phyloP scores from a whole-genome alignment of 306 rosid genomes.

The Cucumis cinereus region DNA sequence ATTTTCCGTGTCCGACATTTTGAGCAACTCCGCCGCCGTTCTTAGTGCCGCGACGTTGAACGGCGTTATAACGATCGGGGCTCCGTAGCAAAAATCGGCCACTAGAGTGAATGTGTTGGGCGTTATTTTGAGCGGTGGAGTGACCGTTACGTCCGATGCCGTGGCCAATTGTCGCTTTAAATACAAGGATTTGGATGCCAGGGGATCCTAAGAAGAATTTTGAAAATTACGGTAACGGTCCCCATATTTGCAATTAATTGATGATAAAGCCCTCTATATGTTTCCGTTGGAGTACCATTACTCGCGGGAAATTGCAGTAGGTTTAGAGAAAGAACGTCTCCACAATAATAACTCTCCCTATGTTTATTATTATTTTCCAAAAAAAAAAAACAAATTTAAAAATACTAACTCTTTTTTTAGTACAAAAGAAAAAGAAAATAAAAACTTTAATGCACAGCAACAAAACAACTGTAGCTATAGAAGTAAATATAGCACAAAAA shows the following conservation, averaged over 20 bases:
- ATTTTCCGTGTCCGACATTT: constrained; percentile 33
- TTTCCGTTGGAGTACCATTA: background rate
- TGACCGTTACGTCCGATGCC: constrained; percentile 37
- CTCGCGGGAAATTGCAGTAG: background rate
- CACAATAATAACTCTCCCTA: background rate
- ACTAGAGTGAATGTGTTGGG: constrained; percentile 42
- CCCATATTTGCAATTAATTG: background rate
- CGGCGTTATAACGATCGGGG: constrained; percentile 36
- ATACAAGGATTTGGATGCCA: constrained; percentile 46
- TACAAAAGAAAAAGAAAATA: too few relatives aligned
- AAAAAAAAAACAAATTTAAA: too few relatives aligned
- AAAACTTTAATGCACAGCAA: too few relatives aligned
- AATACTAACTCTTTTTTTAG: too few relatives aligned
- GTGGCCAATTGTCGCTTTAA: constrained; percentile 48
- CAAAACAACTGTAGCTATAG: too few relatives aligned
- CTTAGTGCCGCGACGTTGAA: constrained; percentile 53
- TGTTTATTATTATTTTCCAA: too few relatives aligned
- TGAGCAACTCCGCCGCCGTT: constrained; percentile 66
- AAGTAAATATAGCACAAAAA: too few relatives aligned
- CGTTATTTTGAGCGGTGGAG: constrained; percentile 69
- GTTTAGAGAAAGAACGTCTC: background rate
- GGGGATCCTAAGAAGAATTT: constrained; percentile 36
- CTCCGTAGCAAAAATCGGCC: constrained; percentile 65
- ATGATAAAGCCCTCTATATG: background rate
- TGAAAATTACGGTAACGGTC: background rate